phyloP scores from a whole-genome alignment of 2,329 filamentous ascomycete species.

The Aspergillus awamori region DNA sequence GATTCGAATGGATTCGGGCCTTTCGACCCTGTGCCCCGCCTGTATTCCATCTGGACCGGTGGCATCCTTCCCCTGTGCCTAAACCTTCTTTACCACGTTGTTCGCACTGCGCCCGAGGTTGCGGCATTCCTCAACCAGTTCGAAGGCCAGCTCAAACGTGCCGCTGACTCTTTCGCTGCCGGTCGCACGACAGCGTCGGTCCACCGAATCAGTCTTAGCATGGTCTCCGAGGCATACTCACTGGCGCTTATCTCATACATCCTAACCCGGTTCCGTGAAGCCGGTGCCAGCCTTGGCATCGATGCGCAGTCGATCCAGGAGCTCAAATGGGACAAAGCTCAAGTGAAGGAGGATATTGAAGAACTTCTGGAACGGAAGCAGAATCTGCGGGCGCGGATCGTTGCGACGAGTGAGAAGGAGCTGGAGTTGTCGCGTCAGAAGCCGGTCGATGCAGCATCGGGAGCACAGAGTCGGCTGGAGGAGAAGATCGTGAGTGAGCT shows the following conservation, averaged over 20 bases:
- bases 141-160: constrained; percentile 72
- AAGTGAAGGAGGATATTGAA: constrained; percentile 79
- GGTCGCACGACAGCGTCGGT: constrained; percentile 44
- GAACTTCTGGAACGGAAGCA: constrained; percentile 73
- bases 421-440: constrained; percentile 59
- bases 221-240: constrained; percentile 76
- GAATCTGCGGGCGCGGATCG: constrained; percentile 70
- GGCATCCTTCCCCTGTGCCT: constrained; percentile 85
- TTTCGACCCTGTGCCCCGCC: constrained; percentile 73
- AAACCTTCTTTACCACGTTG: constrained; percentile 82
- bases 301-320: constrained; percentile 66
- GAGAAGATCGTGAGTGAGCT: constrained; percentile 74
- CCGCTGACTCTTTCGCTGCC: constrained; percentile 69
- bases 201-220: constrained; percentile 70
- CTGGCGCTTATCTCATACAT: constrained; percentile 76
- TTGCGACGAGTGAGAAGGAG: constrained; percentile 74
- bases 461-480: constrained; percentile 69
- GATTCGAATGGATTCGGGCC: constrained; percentile 70
- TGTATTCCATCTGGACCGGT: constrained; percentile 88
- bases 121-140: constrained; percentile 88
- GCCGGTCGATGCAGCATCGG: constrained; percentile 43
- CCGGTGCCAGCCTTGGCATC: constrained; percentile 65
- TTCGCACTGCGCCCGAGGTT: constrained; percentile 79
- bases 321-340: constrained; percentile 73
- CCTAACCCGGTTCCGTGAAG: constrained; percentile 65